Conservation (phyloP, 2,329 filamentous ascomycete species). For the Akanthomyces dipterigenus region DNA sequence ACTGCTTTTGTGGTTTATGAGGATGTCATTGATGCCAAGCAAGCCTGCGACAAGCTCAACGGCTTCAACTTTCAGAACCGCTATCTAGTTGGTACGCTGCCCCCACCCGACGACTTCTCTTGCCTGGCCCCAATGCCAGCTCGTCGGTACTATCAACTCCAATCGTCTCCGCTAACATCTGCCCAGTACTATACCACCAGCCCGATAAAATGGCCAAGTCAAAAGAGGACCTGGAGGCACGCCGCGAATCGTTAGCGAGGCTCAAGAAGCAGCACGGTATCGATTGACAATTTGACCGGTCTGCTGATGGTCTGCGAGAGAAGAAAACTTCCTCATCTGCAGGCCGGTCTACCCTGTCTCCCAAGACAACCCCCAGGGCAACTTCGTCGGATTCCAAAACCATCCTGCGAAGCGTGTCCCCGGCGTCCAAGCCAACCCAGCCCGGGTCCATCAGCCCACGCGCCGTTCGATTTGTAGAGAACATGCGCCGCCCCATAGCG, state of each 20-base stretch:
- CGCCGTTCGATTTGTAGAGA: constrained; percentile 37
- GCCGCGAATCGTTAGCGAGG: constrained; percentile 95
- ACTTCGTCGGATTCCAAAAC: constrained; percentile 35
- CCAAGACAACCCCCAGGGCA: constrained; percentile 32
- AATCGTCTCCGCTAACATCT: constrained; percentile 4
- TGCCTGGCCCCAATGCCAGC: background rate
- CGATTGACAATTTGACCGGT: constrained; percentile 84
- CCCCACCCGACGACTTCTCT: background rate
- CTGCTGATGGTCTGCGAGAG: constrained; percentile 45
- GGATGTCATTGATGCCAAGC: constrained; percentile 97
- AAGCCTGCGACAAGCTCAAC: constrained; percentile 98
- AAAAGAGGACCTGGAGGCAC: constrained; percentile 88
- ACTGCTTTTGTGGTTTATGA: constrained; percentile 99
- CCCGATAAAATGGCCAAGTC: constrained; percentile 67
- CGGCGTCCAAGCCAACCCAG: constrained; percentile 27
- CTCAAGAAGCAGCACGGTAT: constrained; percentile 97
- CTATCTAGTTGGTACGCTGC: constrained; percentile 82
- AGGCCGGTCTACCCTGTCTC: constrained; percentile 49
- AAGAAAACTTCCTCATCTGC: constrained; percentile 43
- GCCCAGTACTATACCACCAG: constrained; percentile 55
- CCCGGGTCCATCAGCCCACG: constrained; percentile 31
- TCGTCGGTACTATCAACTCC: background rate
- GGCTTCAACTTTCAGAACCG: constrained; percentile 99
- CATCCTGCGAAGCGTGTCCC: constrained; percentile 37
- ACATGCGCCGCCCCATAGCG: constrained; percentile 29